A percentile compares a stretch with the other conserved stretches of the same genome.
phyloP scores from a whole-genome alignment of 768 basidiomycete species.

The Termitomyces sp. region DNA sequence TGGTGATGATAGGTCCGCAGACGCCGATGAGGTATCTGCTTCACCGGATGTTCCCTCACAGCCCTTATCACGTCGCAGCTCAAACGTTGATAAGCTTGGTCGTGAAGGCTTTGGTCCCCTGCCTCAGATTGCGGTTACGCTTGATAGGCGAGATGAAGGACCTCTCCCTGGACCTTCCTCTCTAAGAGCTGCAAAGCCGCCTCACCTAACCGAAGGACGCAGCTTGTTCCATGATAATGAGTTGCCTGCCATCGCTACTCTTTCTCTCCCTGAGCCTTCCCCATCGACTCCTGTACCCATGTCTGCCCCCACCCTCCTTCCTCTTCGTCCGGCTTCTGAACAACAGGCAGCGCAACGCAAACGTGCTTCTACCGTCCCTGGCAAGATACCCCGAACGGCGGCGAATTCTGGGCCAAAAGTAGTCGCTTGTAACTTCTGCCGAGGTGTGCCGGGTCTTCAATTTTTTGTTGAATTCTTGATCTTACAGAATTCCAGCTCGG shows the following conservation, averaged over 20 bases:
- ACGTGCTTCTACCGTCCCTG: slow-evolving; percentile 64
- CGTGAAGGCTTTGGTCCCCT: slow-evolving; percentile 33
- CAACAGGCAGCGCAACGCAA: slow-evolving; percentile 64
- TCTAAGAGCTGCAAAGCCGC: slow-evolving; percentile 27
- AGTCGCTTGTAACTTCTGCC: slow-evolving; percentile 85
- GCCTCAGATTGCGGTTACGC: slow-evolving; percentile 32
- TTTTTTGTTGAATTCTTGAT: not conserved
- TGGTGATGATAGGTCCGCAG: slow-evolving; percentile 51
- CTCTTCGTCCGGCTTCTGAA: slow-evolving; percentile 60
- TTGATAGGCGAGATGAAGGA: slow-evolving; percentile 44
- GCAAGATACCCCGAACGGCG: slow-evolving; percentile 49
- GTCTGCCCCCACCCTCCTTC: slow-evolving; percentile 59
- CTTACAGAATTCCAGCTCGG: slow-evolving; percentile 46
- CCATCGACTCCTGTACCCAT: slow-evolving; percentile 51
- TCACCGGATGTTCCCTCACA: slow-evolving; percentile 52
- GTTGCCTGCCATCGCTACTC: slow-evolving; percentile 66
- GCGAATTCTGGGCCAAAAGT: slow-evolving; percentile 78
- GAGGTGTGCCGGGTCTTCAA: slow-evolving; percentile 40
- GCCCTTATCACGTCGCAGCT: slow-evolving; percentile 40
- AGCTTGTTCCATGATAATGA: slow-evolving; percentile 54
- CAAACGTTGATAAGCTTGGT: slow-evolving; percentile 39
- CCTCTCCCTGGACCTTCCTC: slow-evolving; percentile 32
- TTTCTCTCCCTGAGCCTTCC: slow-evolving; percentile 52
- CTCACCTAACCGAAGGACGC: slow-evolving; percentile 28
- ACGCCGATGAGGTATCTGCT: slow-evolving; percentile 44